Base-by-base conservation (phyloP, 441 rosid genomes). In the Breynia disticha region DNA sequence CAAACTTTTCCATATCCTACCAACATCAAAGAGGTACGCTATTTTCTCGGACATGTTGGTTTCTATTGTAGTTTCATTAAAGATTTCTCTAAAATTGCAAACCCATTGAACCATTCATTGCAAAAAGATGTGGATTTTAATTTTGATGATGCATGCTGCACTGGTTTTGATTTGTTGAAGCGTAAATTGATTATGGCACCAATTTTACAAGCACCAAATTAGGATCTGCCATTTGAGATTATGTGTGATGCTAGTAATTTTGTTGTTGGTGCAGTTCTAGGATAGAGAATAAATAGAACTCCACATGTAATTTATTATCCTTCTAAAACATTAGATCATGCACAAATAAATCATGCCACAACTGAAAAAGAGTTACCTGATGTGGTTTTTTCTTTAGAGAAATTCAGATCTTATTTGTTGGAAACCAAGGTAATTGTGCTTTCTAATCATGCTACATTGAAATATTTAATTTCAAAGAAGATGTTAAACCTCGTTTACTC, bases 231-330 rank as follows among this genome's bases (percentile, higher is more conserved):
- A n/a, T n/a, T n/a, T n/a, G n/a, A n/a, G n/a, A n/a, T n/a, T n/a
- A 46, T 46, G 50, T 16, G 20, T 5, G 50, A 46, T 46, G 19
- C 18, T 14, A 15, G 6, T 46, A 18, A 46, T 19, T 46, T 14
- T 16, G 50, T 20, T 0, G 12, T 46, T 1, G 50, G 50, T 14
- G 50, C 5, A 0, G 19, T 46, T 0, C 11, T 46, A 6, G 50
- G 19, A 46, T 35, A 37, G 17, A 35, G 8, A 14, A 18, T 32
- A 5, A 45, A 32, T 1, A 52, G 35, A 20, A 1, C 5, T 2
- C 16, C 16, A 7, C 21, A 37, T 37, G 19, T 52, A 1, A 52
- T 52, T 12, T 52, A 52, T 18, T 52, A 52, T 52, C 20, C 56
- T 16, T 15, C 20, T 10, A 15, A 35, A 14, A 52, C 56, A 2